phyloP scores from a whole-genome alignment of 2,329 filamentous ascomycete genomes.

The Botrytis aclada region DNA sequence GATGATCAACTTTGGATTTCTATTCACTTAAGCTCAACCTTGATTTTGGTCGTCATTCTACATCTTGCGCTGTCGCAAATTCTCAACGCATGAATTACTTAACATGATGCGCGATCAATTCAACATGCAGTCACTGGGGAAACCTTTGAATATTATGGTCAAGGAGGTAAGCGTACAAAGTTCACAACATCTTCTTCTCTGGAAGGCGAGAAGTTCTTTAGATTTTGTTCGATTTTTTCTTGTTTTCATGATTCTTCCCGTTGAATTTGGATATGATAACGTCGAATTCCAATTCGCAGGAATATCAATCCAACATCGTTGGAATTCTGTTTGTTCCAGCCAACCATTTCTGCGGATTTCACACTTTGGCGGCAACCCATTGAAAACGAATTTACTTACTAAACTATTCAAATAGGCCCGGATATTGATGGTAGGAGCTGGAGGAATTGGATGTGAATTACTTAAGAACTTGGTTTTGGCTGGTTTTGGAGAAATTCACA shows the following conservation, averaged over 20 bases:
- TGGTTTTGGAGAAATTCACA: constrained; percentile 88
- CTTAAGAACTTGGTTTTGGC: constrained; percentile 93
- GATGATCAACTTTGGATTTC: constrained; percentile 4
- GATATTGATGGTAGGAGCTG: constrained; percentile 91
- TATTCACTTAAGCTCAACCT: background rate
- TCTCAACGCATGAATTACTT: constrained; percentile 15
- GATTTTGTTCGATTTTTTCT: background rate
- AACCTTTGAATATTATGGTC: constrained; percentile 59
- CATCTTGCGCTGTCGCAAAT: constrained; percentile 17
- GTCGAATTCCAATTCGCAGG: background rate
- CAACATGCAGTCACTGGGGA: constrained; percentile 65
- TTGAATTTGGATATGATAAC: background rate
- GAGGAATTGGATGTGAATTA: constrained; percentile 95
- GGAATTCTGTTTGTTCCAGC: background rate
- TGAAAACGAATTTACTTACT: constrained; percentile 31
- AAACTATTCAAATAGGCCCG: constrained; percentile 59
- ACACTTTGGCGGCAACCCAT: background rate
- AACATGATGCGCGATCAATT: constrained; percentile 49
- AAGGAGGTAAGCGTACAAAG: constrained; percentile 56
- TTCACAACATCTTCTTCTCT: background rate
- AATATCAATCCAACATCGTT: background rate
- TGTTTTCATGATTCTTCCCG: background rate
- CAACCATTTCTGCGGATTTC: constrained; percentile 15
- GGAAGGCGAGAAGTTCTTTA: background rate
- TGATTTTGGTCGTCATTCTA: background rate